Conservation (phyloP, 1,284 basidiomycete species). For the Pyrrhoderma noxium region DNA sequence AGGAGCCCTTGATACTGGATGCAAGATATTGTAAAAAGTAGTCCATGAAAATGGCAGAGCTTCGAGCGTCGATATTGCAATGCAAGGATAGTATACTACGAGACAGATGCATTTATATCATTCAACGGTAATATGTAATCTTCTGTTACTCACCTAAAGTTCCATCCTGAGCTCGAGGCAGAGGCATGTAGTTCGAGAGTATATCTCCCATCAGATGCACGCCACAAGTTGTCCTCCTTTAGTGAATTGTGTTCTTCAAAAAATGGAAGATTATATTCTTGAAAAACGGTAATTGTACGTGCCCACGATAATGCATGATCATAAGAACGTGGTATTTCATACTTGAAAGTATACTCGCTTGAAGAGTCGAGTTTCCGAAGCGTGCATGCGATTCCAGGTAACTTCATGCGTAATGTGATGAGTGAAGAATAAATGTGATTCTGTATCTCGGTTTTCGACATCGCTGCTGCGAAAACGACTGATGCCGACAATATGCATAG, state of each 20-base stretch:
- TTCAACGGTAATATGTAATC: too few species aligned
- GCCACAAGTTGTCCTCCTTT: constrained; percentile 15
- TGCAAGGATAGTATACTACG: neutral
- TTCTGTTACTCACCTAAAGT: constrained; percentile 2
- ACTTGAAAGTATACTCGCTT: neutral
- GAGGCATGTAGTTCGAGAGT: constrained; percentile 15
- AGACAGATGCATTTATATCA: neutral
- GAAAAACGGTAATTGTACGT: constrained; percentile 11
- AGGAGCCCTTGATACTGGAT: neutral
- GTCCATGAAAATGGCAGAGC: neutral
- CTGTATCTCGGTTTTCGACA: neutral
- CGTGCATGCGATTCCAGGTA: neutral
- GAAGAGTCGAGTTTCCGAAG: neutral
- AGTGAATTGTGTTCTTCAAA: constrained; percentile 14
- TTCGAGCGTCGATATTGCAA: neutral
- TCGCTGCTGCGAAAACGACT: neutral
- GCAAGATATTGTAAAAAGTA: neutral
- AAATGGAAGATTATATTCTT: constrained; percentile 5
- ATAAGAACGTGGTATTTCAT: constrained; percentile 6
- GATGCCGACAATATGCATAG: neutral
- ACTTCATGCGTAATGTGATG: neutral
- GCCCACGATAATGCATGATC: constrained; percentile 11
- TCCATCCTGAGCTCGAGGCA: constrained; percentile 11
- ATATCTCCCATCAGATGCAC: constrained; percentile 7
- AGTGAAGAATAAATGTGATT: neutral